Evolutionary conservation across 768 basidiomycete genomes (phyloP), one percentile per base, ranked within the genome.

Genomic region (Calocybe indica): DNA sequence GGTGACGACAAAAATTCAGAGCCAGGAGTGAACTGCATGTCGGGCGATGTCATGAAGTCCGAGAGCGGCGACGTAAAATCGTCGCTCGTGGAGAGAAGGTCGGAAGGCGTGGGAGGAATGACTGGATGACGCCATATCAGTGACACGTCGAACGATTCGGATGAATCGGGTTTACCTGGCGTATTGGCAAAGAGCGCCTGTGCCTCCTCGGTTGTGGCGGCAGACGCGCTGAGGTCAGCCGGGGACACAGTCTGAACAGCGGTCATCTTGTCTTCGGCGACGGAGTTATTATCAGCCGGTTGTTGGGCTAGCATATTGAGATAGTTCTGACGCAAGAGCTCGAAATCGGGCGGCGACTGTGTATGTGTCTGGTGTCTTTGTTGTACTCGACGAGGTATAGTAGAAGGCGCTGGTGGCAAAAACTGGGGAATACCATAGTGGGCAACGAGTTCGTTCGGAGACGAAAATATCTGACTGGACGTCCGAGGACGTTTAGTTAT

Each of bases 391-490:
- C 63, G 73, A 49, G 76, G 72, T 55, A 71, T 72, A 62, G 79
- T 79, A 46, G 79, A 75, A 51, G 86, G 86, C 47, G 79, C 78
- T 45, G 79, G 80, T 40, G 87, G 86, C 41, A 89, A 65, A 52
- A 72, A 76, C 55, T 80, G 77, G 51, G 87, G 86, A 61, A 88
- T 80, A 67, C 85, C 86, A 86, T 88, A 81, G 49, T 87, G 86
- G 59, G 80, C 73, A 57, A 85, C 82, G 48, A 85, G 70, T 69
- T 84, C 86, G 67, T 76, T 75, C 63, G 78, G 77, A 58, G 70
- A 34, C 42, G 42, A 66, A 58, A 85, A 86, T 55, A 86, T 76
- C 68, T 73, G 71, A 48, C 70, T 71, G 36, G 76, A 76, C 71
- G 86, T 84, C 83, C 80, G 69, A 65, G 70, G 85, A 86, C 83